Base-by-base conservation (phyloP, 2,329 filamentous ascomycete species). In the Chrysosphaeria jannelii region DNA sequence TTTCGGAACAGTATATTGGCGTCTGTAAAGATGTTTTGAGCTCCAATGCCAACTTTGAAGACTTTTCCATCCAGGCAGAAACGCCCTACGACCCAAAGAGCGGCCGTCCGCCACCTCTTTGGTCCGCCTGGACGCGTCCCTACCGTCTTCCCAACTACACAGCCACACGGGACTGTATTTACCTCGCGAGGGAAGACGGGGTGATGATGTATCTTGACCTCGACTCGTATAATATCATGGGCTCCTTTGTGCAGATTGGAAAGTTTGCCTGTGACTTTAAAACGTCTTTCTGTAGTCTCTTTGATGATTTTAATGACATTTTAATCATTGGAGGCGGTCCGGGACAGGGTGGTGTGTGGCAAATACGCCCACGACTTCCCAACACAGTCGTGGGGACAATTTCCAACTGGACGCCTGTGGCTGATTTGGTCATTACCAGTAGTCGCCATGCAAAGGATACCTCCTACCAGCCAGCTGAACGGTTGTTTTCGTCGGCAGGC, bases 181-280 rank as follows among this genome's bases (percentile, higher is more conserved):
- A 85, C 36, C 48, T 97, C 10, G 72, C 70, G 8, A 63, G 79
- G 25, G 81, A 93, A 43, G 81, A 93, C 37, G 85, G 85, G 3
- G 49, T 66, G 23, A 54, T 91, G 7, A 57, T 66, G 25, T 72
- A 69, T 31, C 43, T 81, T 4, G 65, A 76, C 32, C 61, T 75
- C 28, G 57, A 59, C 20, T 52, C 53, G 5, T 48, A 47, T 30
- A 56, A 52, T 21, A 47, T 58, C 32, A 39, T 66, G 25, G 50
- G 54, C 24, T 49, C 52, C 19, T 48, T 54, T 25, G 51, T 55
- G 21, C 50, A 56, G 25, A 51, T 74, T 27, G 69, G 70, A 6
- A 53, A 54, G 23, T 62, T 74, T 31, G 53, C 58, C 24, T 70
- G 69, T 34, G 74, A 71, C 29, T 68, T 89, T 22, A 70, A 76